Conservation (phyloP, 2,329 filamentous ascomycete species). For the Cladophialophora exuberans region DNA sequence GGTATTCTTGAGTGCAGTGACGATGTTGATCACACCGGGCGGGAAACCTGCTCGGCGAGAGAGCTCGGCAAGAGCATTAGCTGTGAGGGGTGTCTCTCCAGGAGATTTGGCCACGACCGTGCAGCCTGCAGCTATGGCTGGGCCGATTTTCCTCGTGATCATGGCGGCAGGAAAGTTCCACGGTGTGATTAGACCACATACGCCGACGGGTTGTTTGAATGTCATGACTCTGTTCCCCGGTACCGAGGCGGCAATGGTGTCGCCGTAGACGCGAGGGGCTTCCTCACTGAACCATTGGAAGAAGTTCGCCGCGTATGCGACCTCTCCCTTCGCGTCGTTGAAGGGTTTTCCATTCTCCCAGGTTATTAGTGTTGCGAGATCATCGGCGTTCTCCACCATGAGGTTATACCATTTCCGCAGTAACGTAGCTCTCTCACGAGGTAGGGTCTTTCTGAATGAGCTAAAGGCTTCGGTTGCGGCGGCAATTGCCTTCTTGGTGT, state of each 20-base stretch:
- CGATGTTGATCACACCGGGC: constrained; percentile 85
- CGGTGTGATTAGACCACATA: constrained; percentile 69
- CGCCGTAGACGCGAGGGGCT: constrained; percentile 61
- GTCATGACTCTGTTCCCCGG: constrained; percentile 66
- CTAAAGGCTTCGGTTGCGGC: constrained; percentile 76
- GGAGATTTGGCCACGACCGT: constrained; percentile 92
- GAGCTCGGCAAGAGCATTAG: constrained; percentile 84
- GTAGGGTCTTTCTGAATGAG: constrained; percentile 63
- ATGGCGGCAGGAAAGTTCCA: constrained; percentile 66
- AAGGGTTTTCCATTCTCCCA: constrained; percentile 73
- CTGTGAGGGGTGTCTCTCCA: constrained; percentile 88
- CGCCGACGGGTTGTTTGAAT: constrained; percentile 68
- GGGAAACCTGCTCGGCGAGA: constrained; percentile 86
- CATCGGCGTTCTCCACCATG: constrained; percentile 67
- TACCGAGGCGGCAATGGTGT: constrained; percentile 63
- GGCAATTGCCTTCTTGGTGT: constrained; percentile 79
- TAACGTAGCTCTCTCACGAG: constrained; percentile 63
- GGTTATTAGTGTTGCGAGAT: constrained; percentile 67
- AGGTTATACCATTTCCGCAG: constrained; percentile 70
- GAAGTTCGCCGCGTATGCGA: constrained; percentile 62
- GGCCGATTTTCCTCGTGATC: constrained; percentile 56
- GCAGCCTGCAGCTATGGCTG: constrained; percentile 85
- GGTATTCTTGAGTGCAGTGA: constrained; percentile 80
- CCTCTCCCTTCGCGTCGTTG: constrained; percentile 62
- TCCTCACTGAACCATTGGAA: constrained; percentile 68